Base-by-base conservation (phyloP, 495 filamentous ascomycete genomes). In the Penicillium riverlandense region DNA sequence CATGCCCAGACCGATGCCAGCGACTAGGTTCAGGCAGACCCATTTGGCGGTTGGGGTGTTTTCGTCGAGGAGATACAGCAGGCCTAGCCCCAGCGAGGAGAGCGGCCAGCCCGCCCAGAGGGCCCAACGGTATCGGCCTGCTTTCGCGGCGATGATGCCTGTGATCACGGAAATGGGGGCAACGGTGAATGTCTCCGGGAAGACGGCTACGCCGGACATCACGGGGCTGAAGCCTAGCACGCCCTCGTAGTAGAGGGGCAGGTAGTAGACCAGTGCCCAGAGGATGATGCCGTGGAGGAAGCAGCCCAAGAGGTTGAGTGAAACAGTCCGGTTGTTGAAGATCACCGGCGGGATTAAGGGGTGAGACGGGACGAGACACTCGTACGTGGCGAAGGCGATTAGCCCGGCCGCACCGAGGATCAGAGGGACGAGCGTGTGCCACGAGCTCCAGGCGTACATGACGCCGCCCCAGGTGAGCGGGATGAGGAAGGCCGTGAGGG, bases 61-160 rank as follows among this genome's bases (percentile, higher is more conserved):
- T 3, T 54, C 51, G 11, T 71, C 60, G 31, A 80, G 60, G n/a
- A 74, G 45, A 46, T 63, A 65, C 34, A 79, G 46, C 1, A 78
- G 35, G 1, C 70, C 75, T 7, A 67, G 45, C 11, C 76, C 74
- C 14, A 77, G 15, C 1, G 68, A 72, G 2, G 71, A 69, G 7
- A 77, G 45, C 2, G 48, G 30, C 78, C 78, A 82, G 6, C 76
- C 77, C 7, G 55, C 39, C 73, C 74, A 80, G 14, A 77, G 57
- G 1, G 66, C 62, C 74, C 69, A 74, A 7, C 69, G 55, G 43
- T 76, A 80, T 7, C 57, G 52, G 0, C 77, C 75, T 0, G 66
- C 72, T 0, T 52, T 43, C 0, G 62, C 67, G 30, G 77, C 67
- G 1, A 66, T 35, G 8, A 71, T 44, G 1, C 75, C 77, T n/a